These are phyloP conservation scores for Friedmanniomyces endolithicus DNA, from an alignment of 495 filamentous ascomycete species.

Conservation along the genomic window DNA sequence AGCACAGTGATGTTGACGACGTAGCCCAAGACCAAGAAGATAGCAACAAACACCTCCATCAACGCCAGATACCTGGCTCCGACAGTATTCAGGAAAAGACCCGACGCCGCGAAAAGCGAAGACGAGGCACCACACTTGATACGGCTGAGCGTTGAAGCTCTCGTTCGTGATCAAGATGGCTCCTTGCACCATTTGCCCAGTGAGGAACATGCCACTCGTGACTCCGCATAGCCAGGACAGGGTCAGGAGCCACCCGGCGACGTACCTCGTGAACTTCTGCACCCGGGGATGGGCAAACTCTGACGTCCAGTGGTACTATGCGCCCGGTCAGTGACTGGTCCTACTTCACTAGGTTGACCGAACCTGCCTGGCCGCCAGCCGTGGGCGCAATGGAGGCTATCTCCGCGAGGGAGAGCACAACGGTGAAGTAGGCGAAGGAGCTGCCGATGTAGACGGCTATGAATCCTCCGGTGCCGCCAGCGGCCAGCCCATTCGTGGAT, in stretches of 20 bases:
- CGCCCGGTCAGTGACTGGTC: not conserved
- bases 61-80: slow-evolving; percentile 17
- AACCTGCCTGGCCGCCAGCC: not conserved
- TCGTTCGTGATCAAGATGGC: slow-evolving; percentile 32
- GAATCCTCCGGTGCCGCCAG: slow-evolving; percentile 8
- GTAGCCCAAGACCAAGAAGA: slow-evolving; percentile 5
- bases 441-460: slow-evolving; percentile 11
- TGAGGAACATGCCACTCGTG: slow-evolving; percentile 24
- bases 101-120: slow-evolving; percentile 17
- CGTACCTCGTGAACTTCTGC: slow-evolving; percentile 37
- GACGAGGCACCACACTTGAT: slow-evolving; percentile 37
- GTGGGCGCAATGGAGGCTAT: slow-evolving; percentile 30
- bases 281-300: slow-evolving; percentile 35
- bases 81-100: slow-evolving; percentile 21
- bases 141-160: slow-evolving; percentile 28
- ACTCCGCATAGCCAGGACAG: slow-evolving; percentile 17
- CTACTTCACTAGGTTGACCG: not conserved
- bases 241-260: slow-evolving; percentile 24
- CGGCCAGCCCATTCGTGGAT: not conserved
- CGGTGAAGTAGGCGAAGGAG: slow-evolving; percentile 27
- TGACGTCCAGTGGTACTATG: slow-evolving; percentile 18
- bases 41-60: slow-evolving; percentile 24
- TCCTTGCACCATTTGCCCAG: slow-evolving; percentile 31
- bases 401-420: slow-evolving; percentile 27
- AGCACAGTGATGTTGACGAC: not conserved